Conservation (phyloP, 768 basidiomycete genomes). For the Pulveroboletus sp. region DNA sequence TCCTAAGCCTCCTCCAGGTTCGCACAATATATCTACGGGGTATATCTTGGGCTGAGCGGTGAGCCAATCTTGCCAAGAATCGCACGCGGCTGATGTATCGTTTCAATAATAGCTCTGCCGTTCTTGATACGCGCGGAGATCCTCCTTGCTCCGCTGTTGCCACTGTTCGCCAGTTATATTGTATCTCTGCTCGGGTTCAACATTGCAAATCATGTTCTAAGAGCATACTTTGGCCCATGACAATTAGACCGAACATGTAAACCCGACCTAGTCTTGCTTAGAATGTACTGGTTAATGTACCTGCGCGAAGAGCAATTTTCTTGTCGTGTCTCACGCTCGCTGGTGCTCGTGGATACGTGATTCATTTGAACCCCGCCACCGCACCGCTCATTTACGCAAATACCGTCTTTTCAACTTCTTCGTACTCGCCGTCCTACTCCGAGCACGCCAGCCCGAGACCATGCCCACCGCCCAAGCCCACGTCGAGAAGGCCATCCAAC, state of each 20-base stretch:
- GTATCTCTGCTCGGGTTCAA: conserved; percentile 89
- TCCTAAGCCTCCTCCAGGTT: conserved; percentile 44
- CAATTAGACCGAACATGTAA: neutral
- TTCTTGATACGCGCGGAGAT: conserved; percentile 89
- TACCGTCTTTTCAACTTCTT: conserved; percentile 1
- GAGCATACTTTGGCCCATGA: conserved; percentile 67
- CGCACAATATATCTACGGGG: conserved; percentile 87
- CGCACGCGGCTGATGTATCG: conserved; percentile 5
- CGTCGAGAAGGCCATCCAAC: conserved; percentile 33
- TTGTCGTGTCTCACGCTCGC: neutral
- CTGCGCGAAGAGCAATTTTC: conserved; percentile 2
- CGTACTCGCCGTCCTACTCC: conserved; percentile 1
- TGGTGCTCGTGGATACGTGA: neutral
- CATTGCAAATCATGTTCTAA: conserved; percentile 76
- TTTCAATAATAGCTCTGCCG: conserved; percentile 63
- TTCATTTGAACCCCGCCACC: conserved; percentile 29
- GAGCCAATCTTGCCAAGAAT: conserved; percentile 19
- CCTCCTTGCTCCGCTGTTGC: conserved; percentile 84
- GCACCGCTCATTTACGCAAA: conserved; percentile 16
- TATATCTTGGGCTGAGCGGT: conserved; percentile 85
- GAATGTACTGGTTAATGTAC: conserved; percentile 8
- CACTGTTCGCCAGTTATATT: conserved; percentile 81
- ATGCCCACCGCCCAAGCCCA: conserved; percentile 35
- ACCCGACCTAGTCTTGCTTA: neutral
- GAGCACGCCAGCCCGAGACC: conserved; percentile 9